Base-by-base conservation (phyloP, 306 rosid species). In the Lablab purpureus region DNA sequence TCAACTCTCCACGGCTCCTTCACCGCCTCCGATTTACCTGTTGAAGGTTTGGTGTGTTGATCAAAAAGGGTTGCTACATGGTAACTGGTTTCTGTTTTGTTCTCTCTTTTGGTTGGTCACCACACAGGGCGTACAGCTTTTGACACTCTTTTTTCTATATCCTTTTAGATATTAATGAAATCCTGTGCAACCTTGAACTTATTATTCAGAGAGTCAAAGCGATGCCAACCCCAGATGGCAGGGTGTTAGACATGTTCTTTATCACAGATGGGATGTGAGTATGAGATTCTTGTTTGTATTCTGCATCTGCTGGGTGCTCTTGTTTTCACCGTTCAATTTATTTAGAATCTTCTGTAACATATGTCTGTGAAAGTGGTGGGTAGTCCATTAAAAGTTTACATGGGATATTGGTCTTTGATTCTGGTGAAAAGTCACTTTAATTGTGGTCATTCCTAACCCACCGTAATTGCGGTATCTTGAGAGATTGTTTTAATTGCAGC, bases 221-320 rank as follows among this genome's bases (percentile, higher is more conserved):
- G 81, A 93, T 93, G 98, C 93, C 97, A 18, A 91, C 98, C 8
- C 98, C 98, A 0, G 98, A 91, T 82, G 97, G 97, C 68, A 87
- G 88, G 85, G 98, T 88, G 73, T 84, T 93, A 46, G 93, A 91
- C 70, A 73, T 93, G 73, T 91, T 93, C 89, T 91, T 93, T 84
- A 85, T 93, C 83, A 93, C 94, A 0, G 98, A 93, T 77, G 89
- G 84, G 82, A 60, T 93, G 98, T 93, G 52, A 91, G 98, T 84
- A 51, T 82, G 13, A 10, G 75, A 67, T 60, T 82, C 54, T 41
- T 41, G n/a, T 73, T 79, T 55, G 22, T 77, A 18, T 82, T 1
- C 37, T 40, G 79, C 73, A 63, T 32, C 82, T 52, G 55, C 21
- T 75, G 25, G 63, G 50, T 75, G 60, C 41, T 75, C 8, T 68